Percentiles rank a stretch among this genome's conserved stretches.
Conservation (phyloP, 2,329 filamentous ascomycete species). For the Chaetomiaceae sp. region DNA sequence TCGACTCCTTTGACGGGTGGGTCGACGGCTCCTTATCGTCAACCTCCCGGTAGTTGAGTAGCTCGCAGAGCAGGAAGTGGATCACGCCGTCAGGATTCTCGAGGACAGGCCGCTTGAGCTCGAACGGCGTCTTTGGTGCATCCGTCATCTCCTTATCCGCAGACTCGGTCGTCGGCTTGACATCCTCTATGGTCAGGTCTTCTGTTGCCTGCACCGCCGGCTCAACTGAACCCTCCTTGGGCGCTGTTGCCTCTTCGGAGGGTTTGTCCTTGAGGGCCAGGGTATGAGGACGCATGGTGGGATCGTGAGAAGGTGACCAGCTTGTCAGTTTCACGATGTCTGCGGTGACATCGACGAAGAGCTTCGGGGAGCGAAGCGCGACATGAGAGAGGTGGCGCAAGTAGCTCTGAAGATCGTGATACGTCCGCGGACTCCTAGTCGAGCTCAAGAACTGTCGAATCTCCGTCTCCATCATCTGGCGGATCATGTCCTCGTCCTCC, state of each 20-base stretch:
- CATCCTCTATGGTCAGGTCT: constrained; percentile 45
- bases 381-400: constrained; percentile 73
- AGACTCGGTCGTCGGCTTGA: constrained; percentile 58
- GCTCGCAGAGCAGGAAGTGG: constrained; percentile 87
- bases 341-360: constrained; percentile 84
- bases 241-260: constrained; percentile 21
- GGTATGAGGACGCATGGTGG: constrained; percentile 30
- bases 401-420: constrained; percentile 65
- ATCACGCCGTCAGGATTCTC: constrained; percentile 94
- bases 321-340: constrained; percentile 73
- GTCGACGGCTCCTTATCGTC: constrained; percentile 68
- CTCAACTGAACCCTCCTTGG: constrained; percentile 40
- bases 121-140: constrained; percentile 56
- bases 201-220: constrained; percentile 44
- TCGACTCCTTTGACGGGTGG: constrained; percentile 40
- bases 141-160: constrained; percentile 59
- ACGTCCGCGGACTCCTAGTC: constrained; percentile 48
- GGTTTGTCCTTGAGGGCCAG: constrained; percentile 41
- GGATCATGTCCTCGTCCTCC: constrained; percentile 87
- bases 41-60: constrained; percentile 87
- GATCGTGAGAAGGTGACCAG: constrained; percentile 42
- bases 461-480: constrained; percentile 87
- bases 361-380: constrained; percentile 72
- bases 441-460: constrained; percentile 76
- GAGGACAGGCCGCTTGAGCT: constrained; percentile 76